Evolutionary conservation across 2,329 filamentous ascomycete species (phyloP).

Genomic region (Penicillium hesseltinei): DNA sequence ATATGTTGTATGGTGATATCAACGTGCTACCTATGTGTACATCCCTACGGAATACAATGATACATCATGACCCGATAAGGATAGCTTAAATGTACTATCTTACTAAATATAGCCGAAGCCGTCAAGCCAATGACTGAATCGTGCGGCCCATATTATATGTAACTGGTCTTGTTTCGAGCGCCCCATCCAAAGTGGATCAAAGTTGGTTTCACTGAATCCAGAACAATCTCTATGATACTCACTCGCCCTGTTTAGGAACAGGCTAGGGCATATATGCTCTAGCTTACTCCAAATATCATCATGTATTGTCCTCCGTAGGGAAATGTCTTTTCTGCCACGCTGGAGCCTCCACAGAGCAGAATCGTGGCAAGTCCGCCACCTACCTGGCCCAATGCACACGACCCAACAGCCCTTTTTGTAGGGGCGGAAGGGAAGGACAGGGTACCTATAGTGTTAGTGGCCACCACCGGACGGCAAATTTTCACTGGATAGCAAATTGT

Average conservation of each 20-base stretch:
- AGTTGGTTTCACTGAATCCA: not conserved
- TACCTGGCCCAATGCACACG: no score
- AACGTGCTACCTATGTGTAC: not conserved
- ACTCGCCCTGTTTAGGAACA: not conserved
- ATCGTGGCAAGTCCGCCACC: not conserved
- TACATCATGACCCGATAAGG: not conserved
- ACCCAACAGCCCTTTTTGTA: no score
- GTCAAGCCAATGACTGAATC: not conserved
- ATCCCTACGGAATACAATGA: not conserved
- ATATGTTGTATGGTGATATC: not conserved
- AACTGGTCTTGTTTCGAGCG: not conserved
- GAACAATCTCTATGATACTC: not conserved
- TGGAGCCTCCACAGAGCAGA: not conserved
- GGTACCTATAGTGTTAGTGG: not conserved
- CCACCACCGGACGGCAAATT: not conserved
- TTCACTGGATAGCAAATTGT: not conserved
- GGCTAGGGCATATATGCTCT: not conserved
- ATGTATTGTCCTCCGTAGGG: not conserved
- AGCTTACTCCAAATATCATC: not conserved
- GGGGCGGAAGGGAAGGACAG: no score
- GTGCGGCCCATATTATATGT: not conserved
- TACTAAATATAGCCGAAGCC: conserved; percentile 2
- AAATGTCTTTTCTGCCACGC: not conserved
- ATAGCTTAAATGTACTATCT: not conserved
- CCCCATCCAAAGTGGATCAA: not conserved